Percentiles rank a stretch among this genome's conserved stretches.
These are phyloP conservation scores for Calvatia gigantea DNA, from an alignment of 768 basidiomycete species.

Conservation along the genomic window DNA sequence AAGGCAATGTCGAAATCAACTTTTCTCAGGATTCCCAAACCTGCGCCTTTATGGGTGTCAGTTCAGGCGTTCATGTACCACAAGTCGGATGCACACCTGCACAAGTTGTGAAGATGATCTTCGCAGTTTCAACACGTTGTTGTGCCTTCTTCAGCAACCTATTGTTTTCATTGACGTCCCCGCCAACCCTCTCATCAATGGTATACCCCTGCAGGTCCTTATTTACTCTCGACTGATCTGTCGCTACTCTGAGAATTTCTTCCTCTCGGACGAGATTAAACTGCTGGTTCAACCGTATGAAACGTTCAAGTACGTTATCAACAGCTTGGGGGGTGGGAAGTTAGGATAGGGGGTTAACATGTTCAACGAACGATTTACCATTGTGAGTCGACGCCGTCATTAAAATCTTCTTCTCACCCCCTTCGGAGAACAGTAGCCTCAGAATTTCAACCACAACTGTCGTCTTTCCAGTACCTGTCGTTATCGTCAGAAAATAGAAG, in stretches of 20 bases:
- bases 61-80: background rate
- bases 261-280: conserved; percentile 46
- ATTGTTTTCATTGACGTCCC: conserved; percentile 59
- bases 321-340: conserved; percentile 42
- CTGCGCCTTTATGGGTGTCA: conserved; percentile 34
- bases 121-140: conserved; percentile 51
- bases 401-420: conserved; percentile 44
- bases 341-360: background rate
- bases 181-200: conserved; percentile 61
- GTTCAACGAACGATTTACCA: conserved; percentile 29
- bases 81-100: conserved; percentile 34
- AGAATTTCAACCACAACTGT: conserved; percentile 66
- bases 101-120: conserved; percentile 64
- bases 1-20: conserved; percentile 56
- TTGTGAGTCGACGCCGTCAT: conserved; percentile 75
- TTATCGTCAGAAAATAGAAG: background rate
- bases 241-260: conserved; percentile 64
- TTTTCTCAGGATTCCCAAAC: conserved; percentile 54
- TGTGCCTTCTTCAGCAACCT: conserved; percentile 55
- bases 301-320: conserved; percentile 67
- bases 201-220: conserved; percentile 55
- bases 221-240: conserved; percentile 61
- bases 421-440: conserved; percentile 26
- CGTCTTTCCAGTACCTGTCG: conserved; percentile 65
- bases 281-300: conserved; percentile 43